Percentiles rank a stretch among this genome's conserved stretches.
These are phyloP conservation scores for Stagonosporopsis cucurbitacearum DNA, from an alignment of 2,329 filamentous ascomycete genomes.

Conservation along the genomic window DNA sequence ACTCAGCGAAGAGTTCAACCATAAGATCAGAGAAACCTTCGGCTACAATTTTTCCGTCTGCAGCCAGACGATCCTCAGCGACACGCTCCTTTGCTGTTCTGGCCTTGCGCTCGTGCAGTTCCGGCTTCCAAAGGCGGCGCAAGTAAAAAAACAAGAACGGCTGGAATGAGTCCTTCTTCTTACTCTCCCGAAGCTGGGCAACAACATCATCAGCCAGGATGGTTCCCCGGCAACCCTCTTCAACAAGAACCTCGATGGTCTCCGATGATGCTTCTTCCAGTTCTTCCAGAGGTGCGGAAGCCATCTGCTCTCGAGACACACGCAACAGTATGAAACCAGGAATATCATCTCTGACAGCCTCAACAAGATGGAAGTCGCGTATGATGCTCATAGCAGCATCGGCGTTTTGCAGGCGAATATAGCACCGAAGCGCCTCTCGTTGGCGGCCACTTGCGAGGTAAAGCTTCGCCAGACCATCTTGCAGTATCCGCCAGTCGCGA, in stretches of 20 bases:
- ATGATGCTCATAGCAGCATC: slow-evolving; percentile 88
- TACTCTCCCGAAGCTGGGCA: slow-evolving; percentile 68
- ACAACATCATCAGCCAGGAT: slow-evolving; percentile 81
- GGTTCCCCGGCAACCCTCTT: slow-evolving; percentile 88
- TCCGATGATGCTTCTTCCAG: slow-evolving; percentile 82
- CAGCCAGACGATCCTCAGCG: slow-evolving; percentile 53
- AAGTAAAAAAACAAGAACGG: slow-evolving; percentile 94
- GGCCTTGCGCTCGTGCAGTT: slow-evolving; percentile 59
- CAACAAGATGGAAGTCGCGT: slow-evolving; percentile 85
- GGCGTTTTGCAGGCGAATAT: slow-evolving; percentile 89
- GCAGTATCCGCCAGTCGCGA: slow-evolving; percentile 87
- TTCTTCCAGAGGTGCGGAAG: slow-evolving; percentile 70
- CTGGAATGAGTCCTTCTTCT: slow-evolving; percentile 62
- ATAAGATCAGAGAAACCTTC: slow-evolving; percentile 88
- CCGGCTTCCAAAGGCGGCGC: slow-evolving; percentile 81
- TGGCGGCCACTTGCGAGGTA: slow-evolving; percentile 82
- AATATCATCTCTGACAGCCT: slow-evolving; percentile 88
- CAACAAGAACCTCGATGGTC: slow-evolving; percentile 83
- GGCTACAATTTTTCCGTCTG: slow-evolving; percentile 71
- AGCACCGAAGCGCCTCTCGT: slow-evolving; percentile 84
- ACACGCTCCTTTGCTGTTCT: slow-evolving; percentile 49
- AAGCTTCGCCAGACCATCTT: slow-evolving; percentile 82
- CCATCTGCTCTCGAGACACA: slow-evolving; percentile 74
- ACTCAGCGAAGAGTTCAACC: slow-evolving; percentile 83
- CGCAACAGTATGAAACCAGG: slow-evolving; percentile 85